These are phyloP conservation scores for Hypoxylon sp. DNA, from an alignment of 2,329 filamentous ascomycete genomes.

Conservation along the genomic window DNA sequence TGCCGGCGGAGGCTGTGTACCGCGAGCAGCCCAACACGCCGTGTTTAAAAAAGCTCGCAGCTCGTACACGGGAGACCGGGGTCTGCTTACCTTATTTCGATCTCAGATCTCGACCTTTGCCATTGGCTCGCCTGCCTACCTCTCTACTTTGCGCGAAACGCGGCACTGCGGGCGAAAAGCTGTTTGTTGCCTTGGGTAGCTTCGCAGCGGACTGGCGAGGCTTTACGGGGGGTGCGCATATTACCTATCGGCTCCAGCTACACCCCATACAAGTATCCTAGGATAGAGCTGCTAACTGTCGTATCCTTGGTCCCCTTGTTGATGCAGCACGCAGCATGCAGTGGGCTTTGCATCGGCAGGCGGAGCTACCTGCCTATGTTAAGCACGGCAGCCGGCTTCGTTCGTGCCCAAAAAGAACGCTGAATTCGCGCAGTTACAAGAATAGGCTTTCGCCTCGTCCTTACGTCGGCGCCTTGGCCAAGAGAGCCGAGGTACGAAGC, in stretches of 20 bases:
- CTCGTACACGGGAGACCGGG: too few relatives aligned
- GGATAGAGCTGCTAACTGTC: conserved; percentile 12
- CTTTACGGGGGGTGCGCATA: too few relatives aligned
- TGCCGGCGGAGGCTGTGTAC: not conserved
- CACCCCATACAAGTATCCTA: conserved; percentile 7
- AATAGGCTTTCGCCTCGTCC: conserved; percentile 25
- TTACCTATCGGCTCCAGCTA: too few relatives aligned
- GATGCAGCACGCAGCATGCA: conserved; percentile 1
- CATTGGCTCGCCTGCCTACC: not conserved
- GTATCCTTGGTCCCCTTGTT: conserved; percentile 7
- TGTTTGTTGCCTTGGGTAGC: too few relatives aligned
- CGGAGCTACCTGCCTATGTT: too few relatives aligned
- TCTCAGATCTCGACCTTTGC: not conserved
- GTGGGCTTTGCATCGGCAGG: conserved; percentile 1
- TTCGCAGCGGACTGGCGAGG: too few relatives aligned
- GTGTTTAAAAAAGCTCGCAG: not conserved
- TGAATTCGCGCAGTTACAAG: conserved; percentile 2
- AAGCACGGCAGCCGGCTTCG: not conserved
- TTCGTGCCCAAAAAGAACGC: not conserved
- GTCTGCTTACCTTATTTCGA: not conserved
- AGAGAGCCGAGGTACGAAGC: not conserved
- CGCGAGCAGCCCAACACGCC: not conserved
- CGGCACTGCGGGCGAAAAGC: not conserved
- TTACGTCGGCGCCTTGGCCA: conserved; percentile 9
- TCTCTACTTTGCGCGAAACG: not conserved